These are phyloP conservation scores for Mycena haematopus DNA, from an alignment of 768 basidiomycete genomes.

Conservation along the genomic window DNA sequence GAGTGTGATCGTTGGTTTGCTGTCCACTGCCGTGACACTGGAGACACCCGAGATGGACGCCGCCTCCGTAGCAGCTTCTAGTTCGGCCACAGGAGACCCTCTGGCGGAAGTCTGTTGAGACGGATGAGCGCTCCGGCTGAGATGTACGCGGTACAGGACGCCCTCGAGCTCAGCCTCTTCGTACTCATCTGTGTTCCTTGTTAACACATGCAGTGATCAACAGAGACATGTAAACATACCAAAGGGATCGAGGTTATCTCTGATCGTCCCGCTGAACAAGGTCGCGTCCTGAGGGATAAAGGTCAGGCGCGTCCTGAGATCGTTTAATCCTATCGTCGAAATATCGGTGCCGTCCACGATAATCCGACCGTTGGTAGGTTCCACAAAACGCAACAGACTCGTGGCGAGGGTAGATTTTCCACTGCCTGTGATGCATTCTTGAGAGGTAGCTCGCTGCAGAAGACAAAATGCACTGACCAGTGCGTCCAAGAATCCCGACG, in stretches of 20 bases:
- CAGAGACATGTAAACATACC: conserved; percentile 40
- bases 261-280: conserved; percentile 60
- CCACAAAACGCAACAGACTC: conserved; percentile 85
- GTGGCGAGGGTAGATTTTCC: conserved; percentile 87
- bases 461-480: conserved; percentile 43
- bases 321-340: conserved; percentile 82
- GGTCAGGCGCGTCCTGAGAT: conserved; percentile 78
- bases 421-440: conserved; percentile 48
- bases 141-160: conserved; percentile 82
- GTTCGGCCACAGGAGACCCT: conserved; percentile 53
- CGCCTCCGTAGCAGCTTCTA: conserved; percentile 44
- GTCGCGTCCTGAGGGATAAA: conserved; percentile 81
- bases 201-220: conserved; percentile 38
- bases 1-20: conserved; percentile 63
- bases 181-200: conserved; percentile 57
- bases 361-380: conserved; percentile 77
- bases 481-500: conserved; percentile 81
- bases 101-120: conserved; percentile 55
- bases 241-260: conserved; percentile 81
- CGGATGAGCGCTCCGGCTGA: conserved; percentile 55
- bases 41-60: conserved; percentile 49
- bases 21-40: conserved; percentile 60
- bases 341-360: conserved; percentile 92
- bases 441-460: conserved; percentile 24
- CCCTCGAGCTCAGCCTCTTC: conserved; percentile 57